Evolutionary conservation across 768 basidiomycete species (phyloP), one percentile per base, ranked within the genome.

Genomic region (Ramaria rubella): DNA sequence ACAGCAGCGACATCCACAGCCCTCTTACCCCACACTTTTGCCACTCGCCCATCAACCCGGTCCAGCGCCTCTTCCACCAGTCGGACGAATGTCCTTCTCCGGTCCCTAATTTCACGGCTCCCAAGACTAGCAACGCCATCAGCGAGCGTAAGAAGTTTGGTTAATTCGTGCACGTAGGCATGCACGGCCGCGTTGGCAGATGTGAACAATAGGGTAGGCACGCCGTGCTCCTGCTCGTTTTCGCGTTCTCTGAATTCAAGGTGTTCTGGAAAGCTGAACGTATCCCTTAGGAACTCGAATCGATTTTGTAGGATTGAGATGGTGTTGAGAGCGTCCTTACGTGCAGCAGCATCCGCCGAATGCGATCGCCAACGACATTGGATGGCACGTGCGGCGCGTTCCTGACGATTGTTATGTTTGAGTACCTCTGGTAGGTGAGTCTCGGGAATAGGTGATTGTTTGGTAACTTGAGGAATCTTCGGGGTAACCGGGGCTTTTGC

Each of bases 221-320:
- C 24, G 27, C 14, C 52, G 5, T 27, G 30, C 42, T 43, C 52
- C 27, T 40, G 43, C 17, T 23, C 52, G 24, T 19, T 5, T 1
- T 5, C 46, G 24, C 17, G 46, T 40, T 40, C 42, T 21, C 38
- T 26, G 42, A 54, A 54, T 30, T 54, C 36, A 23, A 54, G 43
- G 12, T 54, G 52, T 44, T 54, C 52, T 17, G 52, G 52, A 31
- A 44, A 29, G 23, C 31, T 30, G 38, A 54, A 54, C 31, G 52
- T 42, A 4, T 40, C 38, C 11, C 31, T 31, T 30, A 54, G 6
- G 36, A 42, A 54, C 19, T 54, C n/a, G 52, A 54, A 54, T 26
- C 52, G 52, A 54, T 34, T 26, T 21, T 40, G 52, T 21, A 54
- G 52, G 15, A 19, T 11, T 8, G 31, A 21, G 26, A 54, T 54